Evolutionary conservation across 2,329 filamentous ascomycete genomes (phyloP), one percentile per base, ranked within the genome.

Genomic region (Calonectria honghensis): DNA sequence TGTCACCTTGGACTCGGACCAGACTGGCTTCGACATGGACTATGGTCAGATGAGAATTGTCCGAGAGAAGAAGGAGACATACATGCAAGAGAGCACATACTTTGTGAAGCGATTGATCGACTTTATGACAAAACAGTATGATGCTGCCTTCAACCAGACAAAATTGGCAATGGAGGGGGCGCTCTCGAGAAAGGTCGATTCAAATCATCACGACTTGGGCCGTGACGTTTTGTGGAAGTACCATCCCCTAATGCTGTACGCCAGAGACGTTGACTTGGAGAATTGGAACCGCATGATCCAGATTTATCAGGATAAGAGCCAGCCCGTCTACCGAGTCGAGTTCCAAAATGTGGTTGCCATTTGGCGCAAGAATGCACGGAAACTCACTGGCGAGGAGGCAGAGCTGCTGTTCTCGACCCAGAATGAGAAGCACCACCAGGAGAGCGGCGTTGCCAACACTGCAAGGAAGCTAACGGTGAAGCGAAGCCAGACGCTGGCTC

Each of bases 381-480:
- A 96, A 85, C 88, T 92, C 52, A 92, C 91, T 2, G 93, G 93
- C 14, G 95, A 97, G 51, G 96, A 98, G 79, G 88, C 90, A 66
- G 95, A 97, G 71, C 87, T 98, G 1, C 90, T 98, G n/a, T 98
- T 98, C 84, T 97, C 96, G 0, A 91, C 94, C 3, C 93, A 95
- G 81, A 84, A 88, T 37, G 96, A 98, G 82, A 98, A 97, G 82
- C 96, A 97, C 82, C 96, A 98, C 81, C 93, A 95, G 68, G 94
- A 97, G 80, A 92, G 90, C 45, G 91, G 94, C 73, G 91, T 94
- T 64, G 77, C 78, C 27, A 92, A 91, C 51, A 93, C 95, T 10
- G 96, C 96, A 13, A 91, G 96, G 76, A 98, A 98, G 85, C 86
- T 98, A 75, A 98, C 96, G 0, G 96, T 98, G 68, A 98, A 98